A percentile compares a stretch with the other conserved stretches of the same genome.
These are phyloP conservation scores for Hyaloscypha hepaticicola DNA, from an alignment of 495 filamentous ascomycete genomes.

Conservation along the genomic window DNA sequence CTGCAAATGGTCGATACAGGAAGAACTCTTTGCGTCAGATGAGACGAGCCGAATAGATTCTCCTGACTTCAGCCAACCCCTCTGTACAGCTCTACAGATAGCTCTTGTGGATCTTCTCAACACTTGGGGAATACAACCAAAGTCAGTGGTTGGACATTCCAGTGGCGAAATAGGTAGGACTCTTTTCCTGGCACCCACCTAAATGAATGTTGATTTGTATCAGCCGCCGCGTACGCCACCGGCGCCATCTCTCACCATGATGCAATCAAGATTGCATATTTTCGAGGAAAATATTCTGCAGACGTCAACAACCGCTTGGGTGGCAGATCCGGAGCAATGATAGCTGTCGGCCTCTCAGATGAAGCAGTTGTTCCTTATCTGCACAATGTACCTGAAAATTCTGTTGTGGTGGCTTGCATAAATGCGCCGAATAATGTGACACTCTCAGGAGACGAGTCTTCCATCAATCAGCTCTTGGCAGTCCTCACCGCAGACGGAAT, in stretches of 20 bases:
- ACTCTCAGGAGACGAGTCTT: neutral
- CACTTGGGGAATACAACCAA: neutral
- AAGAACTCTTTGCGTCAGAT: constrained; percentile 33
- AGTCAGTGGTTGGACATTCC: neutral
- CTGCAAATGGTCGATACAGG: neutral
- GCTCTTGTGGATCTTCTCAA: constrained; percentile 49
- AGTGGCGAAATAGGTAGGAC: neutral
- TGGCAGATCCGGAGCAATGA: neutral
- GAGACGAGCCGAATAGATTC: constrained; percentile 45
- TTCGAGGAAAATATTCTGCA: constrained; percentile 5
- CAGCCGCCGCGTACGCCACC: neutral
- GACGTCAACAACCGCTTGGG: neutral
- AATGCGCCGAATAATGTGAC: neutral
- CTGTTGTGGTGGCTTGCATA: neutral
- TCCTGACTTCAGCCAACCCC: constrained; percentile 50
- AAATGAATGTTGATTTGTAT: neutral
- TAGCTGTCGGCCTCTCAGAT: neutral
- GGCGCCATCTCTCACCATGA: neutral
- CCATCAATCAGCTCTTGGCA: neutral
- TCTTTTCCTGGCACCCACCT: neutral
- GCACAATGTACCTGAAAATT: neutral
- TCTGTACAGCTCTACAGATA: constrained; percentile 54
- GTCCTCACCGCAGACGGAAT: neutral
- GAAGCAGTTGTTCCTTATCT: neutral
- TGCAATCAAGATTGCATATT: constrained; percentile 15